A percentile compares a stretch with the other conserved stretches of the same genome.
phyloP scores from a whole-genome alignment of 1,139 yeast species.

The Pichia sp. region DNA sequence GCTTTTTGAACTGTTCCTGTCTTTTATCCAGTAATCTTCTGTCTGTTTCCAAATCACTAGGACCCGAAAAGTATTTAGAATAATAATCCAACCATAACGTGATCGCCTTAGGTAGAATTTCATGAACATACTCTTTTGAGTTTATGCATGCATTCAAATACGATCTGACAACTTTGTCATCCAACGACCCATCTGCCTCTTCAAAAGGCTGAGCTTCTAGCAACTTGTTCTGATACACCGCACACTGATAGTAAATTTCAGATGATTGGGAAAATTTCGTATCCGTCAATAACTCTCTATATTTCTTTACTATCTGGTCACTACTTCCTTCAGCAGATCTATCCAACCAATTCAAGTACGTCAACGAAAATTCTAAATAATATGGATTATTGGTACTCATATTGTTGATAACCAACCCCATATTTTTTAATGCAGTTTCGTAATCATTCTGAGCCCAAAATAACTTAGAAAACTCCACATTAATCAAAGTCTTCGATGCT shows the following conservation, averaged over 20 bases:
- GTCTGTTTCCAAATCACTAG: constrained; percentile 44
- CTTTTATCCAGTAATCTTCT: constrained; percentile 18
- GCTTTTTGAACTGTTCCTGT: constrained; percentile 5
- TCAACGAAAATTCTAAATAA: constrained; percentile 52
- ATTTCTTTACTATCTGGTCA: constrained; percentile 62
- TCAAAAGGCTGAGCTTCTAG: constrained; percentile 43
- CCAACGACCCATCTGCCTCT: constrained; percentile 50
- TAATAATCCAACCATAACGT: constrained; percentile 92
- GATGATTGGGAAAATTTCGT: constrained; percentile 37
- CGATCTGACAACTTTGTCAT: constrained; percentile 52
- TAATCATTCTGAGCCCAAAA: constrained; percentile 90
- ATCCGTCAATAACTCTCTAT: constrained; percentile 48
- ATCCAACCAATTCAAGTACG: constrained; percentile 87
- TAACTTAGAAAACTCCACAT: constrained; percentile 74
- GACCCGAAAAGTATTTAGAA: constrained; percentile 28
- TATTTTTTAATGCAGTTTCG: constrained; percentile 69
- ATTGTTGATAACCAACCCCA: constrained; percentile 35
- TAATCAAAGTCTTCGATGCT: constrained; percentile 37
- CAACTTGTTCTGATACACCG: constrained; percentile 69
- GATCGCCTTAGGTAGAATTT: constrained; percentile 80
- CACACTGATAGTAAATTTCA: constrained; percentile 47
- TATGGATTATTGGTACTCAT: constrained; percentile 14
- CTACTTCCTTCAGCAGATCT: constrained; percentile 80
- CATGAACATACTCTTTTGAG: constrained; percentile 37
- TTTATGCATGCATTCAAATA: constrained; percentile 61